phyloP scores from a whole-genome alignment of 306 rosid genomes.

The Cicer yamashitae region DNA sequence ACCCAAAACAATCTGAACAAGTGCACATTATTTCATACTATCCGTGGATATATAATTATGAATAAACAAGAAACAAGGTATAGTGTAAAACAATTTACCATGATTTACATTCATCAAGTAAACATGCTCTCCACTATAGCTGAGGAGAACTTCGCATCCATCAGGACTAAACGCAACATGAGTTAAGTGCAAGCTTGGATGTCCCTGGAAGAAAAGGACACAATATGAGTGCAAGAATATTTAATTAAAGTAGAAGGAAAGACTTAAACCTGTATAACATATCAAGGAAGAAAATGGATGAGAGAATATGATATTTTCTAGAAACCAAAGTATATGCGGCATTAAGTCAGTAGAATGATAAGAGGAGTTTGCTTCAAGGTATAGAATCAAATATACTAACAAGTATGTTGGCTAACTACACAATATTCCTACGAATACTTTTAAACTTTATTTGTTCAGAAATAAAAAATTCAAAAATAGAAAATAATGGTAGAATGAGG shows the following conservation, averaged over 20 bases:
- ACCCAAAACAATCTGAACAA: slow-evolving; percentile 39
- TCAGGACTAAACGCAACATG: slow-evolving; percentile 94
- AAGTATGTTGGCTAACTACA: neutral
- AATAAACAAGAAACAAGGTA: slow-evolving; percentile 37
- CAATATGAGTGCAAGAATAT: slow-evolving; percentile 34
- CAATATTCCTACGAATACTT: neutral
- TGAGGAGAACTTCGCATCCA: slow-evolving; percentile 95
- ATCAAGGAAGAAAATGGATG: slow-evolving; percentile 9
- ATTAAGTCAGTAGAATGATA: slow-evolving; percentile 26
- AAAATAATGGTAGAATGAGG: slow-evolving; percentile 18
- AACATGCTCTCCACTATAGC: slow-evolving; percentile 97
- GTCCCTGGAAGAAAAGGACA: slow-evolving; percentile 61
- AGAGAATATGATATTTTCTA: slow-evolving; percentile 4
- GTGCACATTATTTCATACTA: slow-evolving; percentile 4
- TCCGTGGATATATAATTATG: slow-evolving; percentile 30
- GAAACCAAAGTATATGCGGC: neutral
- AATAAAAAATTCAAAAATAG: neutral
- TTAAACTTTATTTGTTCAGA: neutral
- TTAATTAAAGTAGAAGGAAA: slow-evolving; percentile 19
- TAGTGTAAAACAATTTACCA: slow-evolving; percentile 55
- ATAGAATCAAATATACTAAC: neutral
- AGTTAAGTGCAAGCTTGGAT: slow-evolving; percentile 83
- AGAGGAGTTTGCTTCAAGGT: slow-evolving; percentile 4
- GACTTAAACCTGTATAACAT: slow-evolving; percentile 19
- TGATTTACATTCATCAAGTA: slow-evolving; percentile 86